Evolutionary conservation across 176 grass and related monocot genomes (phyloP).

Genomic region (Musa schizocarpa): DNA sequence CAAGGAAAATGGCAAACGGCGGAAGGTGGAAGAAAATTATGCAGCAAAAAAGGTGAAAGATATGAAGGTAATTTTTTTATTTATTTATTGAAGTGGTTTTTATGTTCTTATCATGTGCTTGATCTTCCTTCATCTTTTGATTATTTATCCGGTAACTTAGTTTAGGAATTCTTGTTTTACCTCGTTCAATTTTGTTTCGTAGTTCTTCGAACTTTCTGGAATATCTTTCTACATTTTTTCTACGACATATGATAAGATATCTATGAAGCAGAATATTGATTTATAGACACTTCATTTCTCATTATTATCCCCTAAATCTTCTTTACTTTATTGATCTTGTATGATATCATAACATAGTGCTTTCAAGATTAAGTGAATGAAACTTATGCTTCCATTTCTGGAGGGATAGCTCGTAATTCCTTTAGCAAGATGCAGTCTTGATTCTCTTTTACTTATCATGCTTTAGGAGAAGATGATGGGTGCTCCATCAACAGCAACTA

Average conservation of each 20-base stretch:
- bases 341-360: not conserved
- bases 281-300: not conserved
- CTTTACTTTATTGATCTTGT: not conserved
- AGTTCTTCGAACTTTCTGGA: not conserved
- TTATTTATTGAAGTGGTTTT: not conserved
- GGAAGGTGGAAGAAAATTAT: constrained; percentile 1
- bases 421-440: not conserved
- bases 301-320: not conserved
- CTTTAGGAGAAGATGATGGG: not conserved
- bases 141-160: not conserved
- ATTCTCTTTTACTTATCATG: not conserved
- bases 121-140: not conserved
- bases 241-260: not conserved
- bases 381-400: not conserved
- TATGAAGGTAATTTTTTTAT: constrained; percentile 2
- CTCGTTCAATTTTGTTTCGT: not conserved
- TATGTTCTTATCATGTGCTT: not conserved
- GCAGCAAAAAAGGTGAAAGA: not conserved
- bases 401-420: not conserved
- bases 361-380: too few species aligned
- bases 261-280: not conserved
- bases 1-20: constrained; percentile 3
- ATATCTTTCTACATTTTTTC: not conserved
- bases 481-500: not conserved
- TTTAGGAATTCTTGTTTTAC: not conserved